Evolutionary conservation across 2,329 filamentous ascomycete species (phyloP).

Genomic region (Alternaria brassicicola): DNA sequence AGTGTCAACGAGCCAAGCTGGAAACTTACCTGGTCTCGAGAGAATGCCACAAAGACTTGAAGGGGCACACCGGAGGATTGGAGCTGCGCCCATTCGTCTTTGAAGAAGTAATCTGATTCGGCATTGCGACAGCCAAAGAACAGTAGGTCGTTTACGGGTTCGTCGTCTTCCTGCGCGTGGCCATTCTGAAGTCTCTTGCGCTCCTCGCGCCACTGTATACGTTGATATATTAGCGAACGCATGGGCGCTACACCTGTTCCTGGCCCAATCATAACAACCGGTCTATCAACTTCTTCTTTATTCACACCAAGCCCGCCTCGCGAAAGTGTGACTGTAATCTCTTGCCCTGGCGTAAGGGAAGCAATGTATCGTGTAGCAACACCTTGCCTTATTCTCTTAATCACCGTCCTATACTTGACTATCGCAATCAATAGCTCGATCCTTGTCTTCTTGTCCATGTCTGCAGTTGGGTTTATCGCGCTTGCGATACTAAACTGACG

Average conservation of each 20-base stretch:
- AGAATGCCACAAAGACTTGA: conserved; percentile 69
- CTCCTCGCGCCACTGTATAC: conserved; percentile 52
- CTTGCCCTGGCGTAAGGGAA: conserved; percentile 63
- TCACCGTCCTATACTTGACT: conserved; percentile 88
- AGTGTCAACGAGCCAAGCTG: background rate
- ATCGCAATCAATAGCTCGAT: conserved; percentile 83
- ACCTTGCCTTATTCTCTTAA: conserved; percentile 81
- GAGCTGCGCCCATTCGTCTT: conserved; percentile 70
- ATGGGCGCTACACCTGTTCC: conserved; percentile 89
- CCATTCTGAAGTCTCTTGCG: background rate
- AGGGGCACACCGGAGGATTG: conserved; percentile 52
- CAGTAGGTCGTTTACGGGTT: conserved; percentile 56
- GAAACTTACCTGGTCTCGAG: conserved; percentile 64
- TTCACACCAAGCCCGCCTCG: conserved; percentile 55
- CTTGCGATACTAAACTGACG: conserved; percentile 93
- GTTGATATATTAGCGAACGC: conserved; percentile 78
- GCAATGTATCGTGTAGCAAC: conserved; percentile 89
- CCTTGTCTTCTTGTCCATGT: conserved; percentile 45
- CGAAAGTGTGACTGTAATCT: conserved; percentile 65
- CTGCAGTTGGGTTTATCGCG: conserved; percentile 55
- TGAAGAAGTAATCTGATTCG: conserved; percentile 80
- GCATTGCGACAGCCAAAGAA: conserved; percentile 86
- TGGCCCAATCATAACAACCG: conserved; percentile 79
- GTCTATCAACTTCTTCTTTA: conserved; percentile 54
- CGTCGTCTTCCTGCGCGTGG: background rate